Evolutionary conservation across 345 rosid genomes (phyloP).

Genomic region (Salix dunnii): DNA sequence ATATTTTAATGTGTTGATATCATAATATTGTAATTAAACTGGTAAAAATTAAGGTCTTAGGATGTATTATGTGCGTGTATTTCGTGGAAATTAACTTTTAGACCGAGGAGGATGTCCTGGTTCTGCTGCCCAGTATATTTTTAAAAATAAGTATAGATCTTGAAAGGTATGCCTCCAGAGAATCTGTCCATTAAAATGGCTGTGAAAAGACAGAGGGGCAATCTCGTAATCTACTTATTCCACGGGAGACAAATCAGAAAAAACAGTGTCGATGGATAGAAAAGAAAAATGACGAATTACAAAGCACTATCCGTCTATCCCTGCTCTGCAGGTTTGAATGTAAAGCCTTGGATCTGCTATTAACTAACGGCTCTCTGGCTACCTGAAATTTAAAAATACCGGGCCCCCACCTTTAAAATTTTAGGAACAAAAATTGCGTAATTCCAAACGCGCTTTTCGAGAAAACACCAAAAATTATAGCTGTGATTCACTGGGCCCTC

Average conservation of each 20-base stretch:
- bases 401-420: conserved; percentile 1
- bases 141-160: too few species aligned
- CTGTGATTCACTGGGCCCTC: conserved; percentile 20
- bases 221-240: not conserved
- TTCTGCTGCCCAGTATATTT: too few species aligned
- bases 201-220: conserved; percentile 6
- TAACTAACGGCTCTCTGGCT: conserved; percentile 30
- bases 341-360: conserved; percentile 23
- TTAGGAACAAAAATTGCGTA: not conserved
- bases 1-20: too few species aligned
- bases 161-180: too few species aligned
- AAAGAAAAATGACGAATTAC: conserved; percentile 3
- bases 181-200: too few species aligned
- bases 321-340: conserved; percentile 24
- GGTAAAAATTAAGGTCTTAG: too few species aligned
- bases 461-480: conserved; percentile 4
- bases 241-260: too few species aligned
- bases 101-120: too few species aligned
- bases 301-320: not conserved
- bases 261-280: not conserved
- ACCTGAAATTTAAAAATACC: conserved; percentile 17
- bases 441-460: conserved; percentile 35
- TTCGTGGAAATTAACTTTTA: too few species aligned
- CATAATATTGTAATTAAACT: too few species aligned
- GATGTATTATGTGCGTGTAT: too few species aligned